Base-by-base conservation (phyloP, 2,329 filamentous ascomycete genomes). In the Fusarium sp. region DNA sequence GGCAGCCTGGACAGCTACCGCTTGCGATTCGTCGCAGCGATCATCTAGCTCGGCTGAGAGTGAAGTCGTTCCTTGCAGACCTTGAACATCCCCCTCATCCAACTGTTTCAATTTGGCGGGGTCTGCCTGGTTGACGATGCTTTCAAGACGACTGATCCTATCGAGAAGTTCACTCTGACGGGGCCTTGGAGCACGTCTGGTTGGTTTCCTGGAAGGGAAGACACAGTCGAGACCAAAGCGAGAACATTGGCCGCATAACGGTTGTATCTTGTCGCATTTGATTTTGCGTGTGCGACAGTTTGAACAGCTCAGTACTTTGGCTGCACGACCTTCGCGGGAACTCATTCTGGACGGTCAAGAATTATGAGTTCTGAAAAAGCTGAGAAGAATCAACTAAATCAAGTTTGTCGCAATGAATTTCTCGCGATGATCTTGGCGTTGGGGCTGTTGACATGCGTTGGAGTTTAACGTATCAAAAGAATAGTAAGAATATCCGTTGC, bases 211-310 rank as follows among this genome's bases (percentile, higher is more conserved):
- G n/a, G 78, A 75, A 20, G 82, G 82, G 55, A 82, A 84, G 37
- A 82, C 71, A 70, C 84, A 90, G 46, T 86, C 81, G 11, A 80
- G 78, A 10, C 79, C 76, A 37, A 81, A 79, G 49, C 82, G 84
- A 23, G 81, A 71, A 72, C 88, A 90, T 57, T 85, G 84, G 9
- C 78, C 76, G 74, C 89, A 91, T 26, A 64, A 44, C 8, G 88
- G 88, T 63, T 84, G 80, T 35, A 80, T 79, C 66, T 86, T 84
- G 72, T 88, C 83, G 77, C 88, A 91, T 69, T 86, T 89, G 43
- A 90, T 81, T 74, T 90, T 91, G 65, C 88, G 84, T 65, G 87
- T 85, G 62, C 90, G 87, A 71, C 89, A 92, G n/a, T 84, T 82
- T 8, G 88, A 81, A 73, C 90, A 92, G 37, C 81, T 84, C 46